phyloP scores from a whole-genome alignment of 306 rosid species.

The Dryas drummondii region DNA sequence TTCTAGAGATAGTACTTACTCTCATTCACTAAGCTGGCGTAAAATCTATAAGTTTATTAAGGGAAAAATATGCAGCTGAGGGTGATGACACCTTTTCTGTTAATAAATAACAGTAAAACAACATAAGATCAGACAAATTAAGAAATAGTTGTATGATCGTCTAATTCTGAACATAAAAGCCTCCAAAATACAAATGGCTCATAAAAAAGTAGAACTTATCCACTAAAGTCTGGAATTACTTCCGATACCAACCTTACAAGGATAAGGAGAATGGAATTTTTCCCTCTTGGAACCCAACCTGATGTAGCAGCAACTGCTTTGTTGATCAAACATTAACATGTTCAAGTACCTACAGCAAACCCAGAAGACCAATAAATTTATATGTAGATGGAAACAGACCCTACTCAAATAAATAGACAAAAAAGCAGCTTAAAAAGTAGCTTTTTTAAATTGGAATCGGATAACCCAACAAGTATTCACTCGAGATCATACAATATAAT shows the following conservation, averaged over 20 bases:
- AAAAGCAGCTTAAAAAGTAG: too few relatives aligned
- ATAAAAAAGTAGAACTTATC: not conserved
- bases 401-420: not conserved
- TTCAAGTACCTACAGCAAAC: conserved; percentile 27
- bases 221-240: conserved; percentile 7
- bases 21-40: not conserved
- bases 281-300: not conserved
- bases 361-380: conserved; percentile 1
- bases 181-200: not conserved
- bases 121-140: not conserved
- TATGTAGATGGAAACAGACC: not conserved
- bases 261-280: conserved; percentile 11
- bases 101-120: not conserved
- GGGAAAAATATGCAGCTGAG: not conserved
- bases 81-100: too few relatives aligned
- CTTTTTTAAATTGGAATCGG: not conserved
- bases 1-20: not conserved
- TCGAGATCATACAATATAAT: not conserved
- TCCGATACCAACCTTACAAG: conserved; percentile 8
- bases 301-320: conserved; percentile 20
- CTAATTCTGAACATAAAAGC: not conserved
- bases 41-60: not conserved
- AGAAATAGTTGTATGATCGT: not conserved
- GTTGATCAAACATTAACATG: conserved; percentile 2
- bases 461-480: not conserved